phyloP scores from a whole-genome alignment of 305 asterid genomes.

The Solanum hybrid region DNA sequence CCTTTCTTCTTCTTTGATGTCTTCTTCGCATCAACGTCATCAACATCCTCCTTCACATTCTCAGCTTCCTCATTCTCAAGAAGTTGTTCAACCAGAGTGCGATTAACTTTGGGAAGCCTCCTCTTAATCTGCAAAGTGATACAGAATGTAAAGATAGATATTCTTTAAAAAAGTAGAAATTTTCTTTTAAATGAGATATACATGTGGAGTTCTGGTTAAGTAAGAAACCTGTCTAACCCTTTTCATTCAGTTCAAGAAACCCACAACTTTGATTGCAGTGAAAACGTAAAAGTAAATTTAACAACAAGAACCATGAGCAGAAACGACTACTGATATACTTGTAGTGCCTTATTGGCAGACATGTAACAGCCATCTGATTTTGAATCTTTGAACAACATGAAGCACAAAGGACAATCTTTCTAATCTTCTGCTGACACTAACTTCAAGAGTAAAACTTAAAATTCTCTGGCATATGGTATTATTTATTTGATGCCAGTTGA shows the following conservation, averaged over 20 bases:
- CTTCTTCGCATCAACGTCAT: conserved; percentile 47
- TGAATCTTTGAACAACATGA: not conserved
- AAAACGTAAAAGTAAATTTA: not conserved
- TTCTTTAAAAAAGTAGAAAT: not conserved
- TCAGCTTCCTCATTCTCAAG: conserved; percentile 69
- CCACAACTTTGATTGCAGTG: not conserved
- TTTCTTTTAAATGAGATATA: not conserved
- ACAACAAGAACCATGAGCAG: not conserved
- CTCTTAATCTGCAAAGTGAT: conserved; percentile 40
- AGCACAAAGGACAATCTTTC: not conserved
- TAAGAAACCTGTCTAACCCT: not conserved
- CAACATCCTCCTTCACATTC: conserved; percentile 37
- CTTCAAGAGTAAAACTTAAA: not conserved
- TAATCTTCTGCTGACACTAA: not conserved
- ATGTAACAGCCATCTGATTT: not conserved
- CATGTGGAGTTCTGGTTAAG: not conserved
- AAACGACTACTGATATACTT: not conserved
- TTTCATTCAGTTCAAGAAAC: not conserved
- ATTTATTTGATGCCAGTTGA: not conserved
- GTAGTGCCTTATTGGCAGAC: not conserved
- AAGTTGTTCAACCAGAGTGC: conserved; percentile 40
- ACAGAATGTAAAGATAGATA: not conserved
- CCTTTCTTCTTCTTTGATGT: conserved; percentile 68
- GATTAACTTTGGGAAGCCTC: conserved; percentile 76
- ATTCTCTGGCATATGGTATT: not conserved